A percentile compares a stretch with the other conserved stretches of the same genome.
phyloP scores from a whole-genome alignment of 495 filamentous ascomycete genomes.

The Trichodelitschia bisporula region DNA sequence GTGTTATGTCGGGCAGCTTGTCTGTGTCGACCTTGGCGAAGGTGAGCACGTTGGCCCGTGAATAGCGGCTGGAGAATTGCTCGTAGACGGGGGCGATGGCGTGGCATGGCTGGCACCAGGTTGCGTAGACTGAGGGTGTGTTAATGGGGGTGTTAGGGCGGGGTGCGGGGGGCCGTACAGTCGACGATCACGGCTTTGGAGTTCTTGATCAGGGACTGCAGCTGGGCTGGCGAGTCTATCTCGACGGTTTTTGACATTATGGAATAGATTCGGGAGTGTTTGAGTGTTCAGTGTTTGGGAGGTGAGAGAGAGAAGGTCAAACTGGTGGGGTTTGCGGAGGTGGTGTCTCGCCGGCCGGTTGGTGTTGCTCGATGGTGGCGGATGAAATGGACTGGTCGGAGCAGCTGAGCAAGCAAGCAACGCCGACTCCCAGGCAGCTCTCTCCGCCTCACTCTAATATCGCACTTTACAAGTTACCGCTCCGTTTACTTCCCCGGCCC shows the following conservation, averaged over 20 bases:
- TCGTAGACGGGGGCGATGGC: constrained; percentile 67
- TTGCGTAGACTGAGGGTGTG: constrained; percentile 48
- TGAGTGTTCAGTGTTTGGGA: too few species aligned
- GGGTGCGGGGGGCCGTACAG: constrained; percentile 34
- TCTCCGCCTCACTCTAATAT: too few species aligned
- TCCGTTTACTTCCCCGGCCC: too few species aligned
- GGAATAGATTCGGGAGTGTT: too few species aligned
- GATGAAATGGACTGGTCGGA: too few species aligned
- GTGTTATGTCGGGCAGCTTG: constrained; percentile 43
- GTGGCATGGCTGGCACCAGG: constrained; percentile 73
- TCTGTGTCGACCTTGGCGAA: constrained; percentile 80
- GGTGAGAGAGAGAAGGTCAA: too few species aligned
- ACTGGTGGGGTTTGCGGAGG: too few species aligned
- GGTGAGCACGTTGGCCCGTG: constrained; percentile 44
- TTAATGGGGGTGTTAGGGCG: constrained; percentile 5
- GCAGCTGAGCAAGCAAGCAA: too few species aligned
- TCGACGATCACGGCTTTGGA: constrained; percentile 59
- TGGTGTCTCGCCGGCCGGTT: too few species aligned
- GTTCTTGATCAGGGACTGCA: constrained; percentile 37
- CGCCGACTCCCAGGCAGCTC: too few species aligned
- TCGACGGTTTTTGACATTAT: constrained; percentile 39
- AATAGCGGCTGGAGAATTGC: constrained; percentile 44
- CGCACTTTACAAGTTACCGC: too few species aligned
- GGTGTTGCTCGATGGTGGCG: too few species aligned
- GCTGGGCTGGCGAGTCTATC: constrained; percentile 46